These are phyloP conservation scores for Lithohypha guttulata DNA, from an alignment of 2,329 filamentous ascomycete species.

Conservation along the genomic window DNA sequence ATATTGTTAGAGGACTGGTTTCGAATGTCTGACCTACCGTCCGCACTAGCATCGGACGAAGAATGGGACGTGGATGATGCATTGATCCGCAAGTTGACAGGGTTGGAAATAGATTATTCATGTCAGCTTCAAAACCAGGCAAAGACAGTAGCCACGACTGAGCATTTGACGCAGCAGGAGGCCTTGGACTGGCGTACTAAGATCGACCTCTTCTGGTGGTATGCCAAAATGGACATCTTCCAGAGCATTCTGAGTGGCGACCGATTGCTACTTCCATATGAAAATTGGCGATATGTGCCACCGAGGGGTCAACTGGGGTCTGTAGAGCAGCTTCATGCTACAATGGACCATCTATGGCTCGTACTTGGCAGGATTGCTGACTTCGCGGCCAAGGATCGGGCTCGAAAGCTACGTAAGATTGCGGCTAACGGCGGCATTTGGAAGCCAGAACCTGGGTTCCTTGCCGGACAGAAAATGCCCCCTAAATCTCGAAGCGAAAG, in stretches of 20 bases:
- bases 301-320: conserved; percentile 71
- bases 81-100: conserved; percentile 49
- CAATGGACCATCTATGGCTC: conserved; percentile 77
- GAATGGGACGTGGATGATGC: conserved; percentile 43
- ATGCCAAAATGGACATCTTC: conserved; percentile 84
- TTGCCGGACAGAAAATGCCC: conserved; percentile 10
- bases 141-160: conserved; percentile 9
- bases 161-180: conserved; percentile 43
- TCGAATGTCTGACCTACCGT: conserved; percentile 28
- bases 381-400: conserved; percentile 66
- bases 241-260: conserved; percentile 85
- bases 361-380: conserved; percentile 68
- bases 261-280: conserved; percentile 70
- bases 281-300: conserved; percentile 74
- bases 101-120: conserved; percentile 46
- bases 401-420: conserved; percentile 62
- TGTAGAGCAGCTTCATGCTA: conserved; percentile 71
- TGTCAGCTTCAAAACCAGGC: conserved; percentile 35
- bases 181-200: conserved; percentile 70
- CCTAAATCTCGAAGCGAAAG: conserved; percentile 9
- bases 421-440: conserved; percentile 48
- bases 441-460: conserved; percentile 32
- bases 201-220: conserved; percentile 91
- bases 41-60: conserved; percentile 33
- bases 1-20: conserved; percentile 15